These are phyloP conservation scores for Leishmania mexicana DNA, from an alignment of 208 protist species.

Conservation along the genomic window DNA sequence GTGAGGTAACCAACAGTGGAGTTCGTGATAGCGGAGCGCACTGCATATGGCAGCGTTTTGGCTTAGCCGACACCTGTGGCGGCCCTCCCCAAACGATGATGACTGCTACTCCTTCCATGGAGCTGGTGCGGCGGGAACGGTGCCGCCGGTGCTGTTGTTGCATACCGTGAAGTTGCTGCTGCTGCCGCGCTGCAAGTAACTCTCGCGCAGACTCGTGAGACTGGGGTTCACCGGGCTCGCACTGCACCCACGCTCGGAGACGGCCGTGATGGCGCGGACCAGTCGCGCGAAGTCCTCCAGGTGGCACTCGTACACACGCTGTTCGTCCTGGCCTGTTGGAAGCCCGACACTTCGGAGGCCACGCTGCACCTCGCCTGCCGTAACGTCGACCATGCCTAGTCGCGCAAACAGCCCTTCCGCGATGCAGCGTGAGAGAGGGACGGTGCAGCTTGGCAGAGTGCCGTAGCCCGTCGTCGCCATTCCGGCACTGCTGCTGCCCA, in stretches of 20 bases:
- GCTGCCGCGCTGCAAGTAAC: constrained; percentile 20
- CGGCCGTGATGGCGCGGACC: constrained; percentile 25
- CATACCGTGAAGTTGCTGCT: constrained; percentile 12
- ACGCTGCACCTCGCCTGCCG: constrained; percentile 33
- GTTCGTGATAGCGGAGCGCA: background rate
- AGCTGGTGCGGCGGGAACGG: constrained; percentile 1
- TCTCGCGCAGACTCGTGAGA: constrained; percentile 23
- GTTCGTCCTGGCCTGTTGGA: constrained; percentile 25
- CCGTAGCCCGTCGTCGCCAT: constrained; percentile 8
- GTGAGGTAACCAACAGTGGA: background rate
- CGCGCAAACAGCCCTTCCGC: constrained; percentile 52
- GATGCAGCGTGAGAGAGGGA: constrained; percentile 50
- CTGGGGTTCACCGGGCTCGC: constrained; percentile 17
- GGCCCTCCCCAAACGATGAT: background rate
- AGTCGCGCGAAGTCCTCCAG: constrained; percentile 38
- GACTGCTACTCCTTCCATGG: constrained; percentile 5
- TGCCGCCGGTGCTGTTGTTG: constrained; percentile 10
- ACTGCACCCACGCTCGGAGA: constrained; percentile 26
- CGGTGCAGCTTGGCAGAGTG: constrained; percentile 22
- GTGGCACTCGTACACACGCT: constrained; percentile 28
- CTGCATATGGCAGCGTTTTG: background rate
- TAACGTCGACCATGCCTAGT: constrained; percentile 54
- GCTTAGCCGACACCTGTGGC: background rate
- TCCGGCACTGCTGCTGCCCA: constrained; percentile 13
- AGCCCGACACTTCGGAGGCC: constrained; percentile 41